Base-by-base conservation (phyloP, 805 yeast genomes). In the Komagataella pastoris region DNA sequence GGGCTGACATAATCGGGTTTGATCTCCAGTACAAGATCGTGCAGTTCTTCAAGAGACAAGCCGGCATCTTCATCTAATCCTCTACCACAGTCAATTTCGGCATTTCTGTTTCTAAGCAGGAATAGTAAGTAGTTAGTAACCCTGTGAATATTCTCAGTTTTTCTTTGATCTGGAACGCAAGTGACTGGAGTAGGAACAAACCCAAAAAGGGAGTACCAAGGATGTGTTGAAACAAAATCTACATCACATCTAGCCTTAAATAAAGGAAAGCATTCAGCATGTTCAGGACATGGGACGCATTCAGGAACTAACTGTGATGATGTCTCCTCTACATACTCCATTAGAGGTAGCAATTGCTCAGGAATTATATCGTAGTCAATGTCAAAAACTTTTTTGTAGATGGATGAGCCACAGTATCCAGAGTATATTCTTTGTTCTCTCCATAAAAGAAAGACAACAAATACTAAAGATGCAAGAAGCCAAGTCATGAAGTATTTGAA, bases 271-370 rank as follows among this genome's bases (percentile, higher is more conserved):
- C 98, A 91, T 44, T 77, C 70, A 0, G 90, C 93, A 66, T 90
- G 82, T 3, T 73, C 76, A 1, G 98, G 97, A 62, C 98, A 91
- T 23, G 77, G 77, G 3, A 76, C 67, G 67, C 99, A 91, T 0
- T 57, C 47, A 2, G 95, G 95, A 49, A 74, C 74, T 49, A 74
- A 62, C 46, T 65, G 59, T 0, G 61, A 53, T 18, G 85, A 63
- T 52, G 69, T 65, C 0, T 64, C 58, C 46, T 84, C 86, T 7
- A 73, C 44, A 7, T 57, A 49, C 3, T 63, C 56, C 24, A 78
- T 54, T 48, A 63, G 7, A 19, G 21, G 59, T 0, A 65, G 59
- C n/a, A 55, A 47, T 1, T 56, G 5, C 1, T 40, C 46, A 1
- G 54, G 55, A 14, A 52, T 30, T 1, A 50, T 21, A 7, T 53